phyloP scores from a whole-genome alignment of 257 asterid genomes.

The Thymus quinquecostatus region DNA sequence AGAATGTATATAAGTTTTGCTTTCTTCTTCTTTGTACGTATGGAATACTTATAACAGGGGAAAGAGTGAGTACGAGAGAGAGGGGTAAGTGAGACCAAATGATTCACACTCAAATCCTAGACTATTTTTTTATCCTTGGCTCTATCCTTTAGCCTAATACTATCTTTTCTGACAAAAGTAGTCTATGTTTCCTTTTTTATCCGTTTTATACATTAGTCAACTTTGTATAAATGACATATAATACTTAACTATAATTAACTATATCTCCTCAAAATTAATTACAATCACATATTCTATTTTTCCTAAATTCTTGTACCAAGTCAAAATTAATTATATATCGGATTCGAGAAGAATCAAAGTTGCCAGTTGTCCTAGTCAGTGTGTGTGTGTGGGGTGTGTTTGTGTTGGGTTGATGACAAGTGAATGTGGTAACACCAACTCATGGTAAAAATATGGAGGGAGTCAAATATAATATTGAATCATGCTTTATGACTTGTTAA shows the following conservation, averaged over 20 bases:
- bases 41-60: conserved; percentile 41
- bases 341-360: conserved; percentile 64
- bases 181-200: no score
- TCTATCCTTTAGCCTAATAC: conserved; percentile 46
- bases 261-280: no score
- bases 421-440: neutral
- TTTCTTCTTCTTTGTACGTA: conserved; percentile 28
- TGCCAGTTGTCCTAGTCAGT: conserved; percentile 72
- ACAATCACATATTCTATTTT: no score
- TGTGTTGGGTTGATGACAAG: neutral
- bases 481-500: neutral
- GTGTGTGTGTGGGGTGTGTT: conserved; percentile 19
- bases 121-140: conserved; percentile 58
- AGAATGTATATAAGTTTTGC: neutral
- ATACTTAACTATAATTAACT: no score
- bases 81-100: conserved; percentile 43
- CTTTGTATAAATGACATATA: no score
- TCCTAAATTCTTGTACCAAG: no score
- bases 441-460: neutral
- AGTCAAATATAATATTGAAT: neutral
- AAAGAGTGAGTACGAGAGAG: neutral
- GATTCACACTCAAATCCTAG: conserved; percentile 55
- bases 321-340: conserved; percentile 27
- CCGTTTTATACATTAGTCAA: no score
- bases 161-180: neutral